Evolutionary conservation across 2,329 filamentous ascomycete genomes (phyloP).

Genomic region (Sphaerulina populicola): DNA sequence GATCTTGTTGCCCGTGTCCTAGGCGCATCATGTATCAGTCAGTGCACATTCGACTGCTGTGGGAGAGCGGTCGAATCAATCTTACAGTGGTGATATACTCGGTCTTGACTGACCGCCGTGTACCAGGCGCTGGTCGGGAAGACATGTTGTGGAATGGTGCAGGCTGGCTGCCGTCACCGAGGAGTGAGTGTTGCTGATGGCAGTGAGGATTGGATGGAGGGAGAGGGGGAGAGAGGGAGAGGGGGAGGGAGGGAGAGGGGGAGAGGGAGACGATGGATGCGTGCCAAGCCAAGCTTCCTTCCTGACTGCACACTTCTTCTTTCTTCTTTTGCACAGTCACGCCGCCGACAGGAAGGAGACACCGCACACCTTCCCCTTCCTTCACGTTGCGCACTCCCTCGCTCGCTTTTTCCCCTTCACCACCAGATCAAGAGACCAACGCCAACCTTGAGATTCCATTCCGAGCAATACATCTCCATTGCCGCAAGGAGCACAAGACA

Average conservation of each 20-base stretch:
- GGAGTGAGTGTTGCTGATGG: not conserved
- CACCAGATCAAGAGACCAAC: too few species aligned
- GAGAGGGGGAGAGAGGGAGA: too few species aligned
- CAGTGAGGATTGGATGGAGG: not conserved
- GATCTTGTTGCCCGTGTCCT: constrained; percentile 99
- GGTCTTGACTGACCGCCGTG: constrained; percentile 62
- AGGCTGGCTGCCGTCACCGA: not conserved
- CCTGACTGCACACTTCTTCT: not conserved
- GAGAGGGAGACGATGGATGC: not conserved
- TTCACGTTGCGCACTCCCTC: not conserved
- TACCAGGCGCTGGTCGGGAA: constrained; percentile 36
- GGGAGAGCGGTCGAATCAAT: not conserved
- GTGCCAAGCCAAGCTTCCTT: not conserved
- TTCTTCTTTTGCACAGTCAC: not conserved
- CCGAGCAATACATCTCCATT: too few species aligned
- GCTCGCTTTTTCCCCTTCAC: too few species aligned
- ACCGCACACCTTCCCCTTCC: not conserved
- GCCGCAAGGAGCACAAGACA: not conserved
- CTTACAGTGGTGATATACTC: constrained; percentile 93
- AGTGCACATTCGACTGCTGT: not conserved
- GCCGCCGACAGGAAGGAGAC: too few species aligned
- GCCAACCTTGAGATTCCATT: too few species aligned
- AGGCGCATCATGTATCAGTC: constrained; percentile 7
- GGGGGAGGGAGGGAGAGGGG: not conserved
- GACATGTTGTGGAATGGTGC: constrained; percentile 10